Base-by-base conservation (phyloP, 805 yeast species). In the Priceomyces fermenticarens region DNA sequence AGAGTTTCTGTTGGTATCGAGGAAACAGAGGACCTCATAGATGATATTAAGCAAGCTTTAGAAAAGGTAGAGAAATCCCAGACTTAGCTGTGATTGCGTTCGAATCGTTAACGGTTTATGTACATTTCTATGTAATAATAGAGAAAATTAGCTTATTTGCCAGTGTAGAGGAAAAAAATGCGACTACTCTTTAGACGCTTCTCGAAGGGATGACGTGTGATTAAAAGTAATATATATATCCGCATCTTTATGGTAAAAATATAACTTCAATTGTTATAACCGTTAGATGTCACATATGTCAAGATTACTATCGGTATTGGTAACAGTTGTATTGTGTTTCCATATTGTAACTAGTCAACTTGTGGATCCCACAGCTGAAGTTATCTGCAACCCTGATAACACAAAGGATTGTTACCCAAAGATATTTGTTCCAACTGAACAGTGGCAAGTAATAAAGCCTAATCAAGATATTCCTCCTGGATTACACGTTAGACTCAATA, bases 1-100 rank as follows among this genome's bases (percentile, higher is more conserved):
- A 81, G 96, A 72, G 72, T 88, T 41, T 80, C 88, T 49, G 89
- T 87, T 37, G 96, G 96, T 65, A 84, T 88, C 46, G 96, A 88
- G 70, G 95, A 85, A 54, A 70, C 75, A 43, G 88, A 81, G 25
- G 96, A 88, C 57, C 72, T 88, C 61, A 69, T 87, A 45, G 73
- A 67, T 6, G 96, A 88, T 55, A 67, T 88, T 51, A 67, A 76
- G 59, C 81, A 80, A 58, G 96, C 95, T 39, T 72, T 87, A 53
- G 67, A 66, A 38, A 54, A 47, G 43, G 54, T 52, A 15, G 12
- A 38, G 15, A 43, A 38, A 20, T 9, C 27, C 10, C n/a, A 17
- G 16, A 3, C 16, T 16, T 32, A 4, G 12, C 25, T 20, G 25
- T 8, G n/a, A n/a, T 20, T 5, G 25, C 8, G 8, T 20, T 5